Evolutionary conservation across 352 stramenopile species (phyloP).

Genomic region (Blastocystis hominis): DNA sequence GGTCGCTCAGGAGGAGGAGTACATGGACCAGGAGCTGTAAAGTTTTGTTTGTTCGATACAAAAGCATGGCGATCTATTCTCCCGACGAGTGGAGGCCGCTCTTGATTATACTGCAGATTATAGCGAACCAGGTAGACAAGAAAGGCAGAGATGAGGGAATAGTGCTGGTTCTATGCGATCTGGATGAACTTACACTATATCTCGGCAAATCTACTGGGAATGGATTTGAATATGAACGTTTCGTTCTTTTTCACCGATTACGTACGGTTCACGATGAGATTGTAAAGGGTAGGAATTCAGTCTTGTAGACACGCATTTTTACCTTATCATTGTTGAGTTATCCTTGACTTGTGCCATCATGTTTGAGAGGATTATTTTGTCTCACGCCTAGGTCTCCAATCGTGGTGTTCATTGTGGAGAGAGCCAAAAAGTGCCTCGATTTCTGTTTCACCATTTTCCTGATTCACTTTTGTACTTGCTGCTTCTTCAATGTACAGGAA

Average conservation of each 20-base stretch:
- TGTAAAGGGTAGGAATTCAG: slow-evolving; percentile 26
- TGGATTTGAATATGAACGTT: background rate
- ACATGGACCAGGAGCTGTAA: slow-evolving; percentile 51
- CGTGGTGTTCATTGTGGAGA: slow-evolving; percentile 19
- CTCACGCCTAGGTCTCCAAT: slow-evolving; percentile 4
- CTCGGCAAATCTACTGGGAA: background rate
- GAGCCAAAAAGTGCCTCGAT: slow-evolving; percentile 52
- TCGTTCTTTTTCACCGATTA: slow-evolving; percentile 54
- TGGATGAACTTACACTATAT: slow-evolving; percentile 34
- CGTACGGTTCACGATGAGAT: background rate
- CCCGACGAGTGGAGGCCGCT: slow-evolving; percentile 39
- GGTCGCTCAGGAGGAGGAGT: slow-evolving; percentile 88
- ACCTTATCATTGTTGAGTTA: slow-evolving; percentile 42
- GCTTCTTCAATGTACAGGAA: background rate
- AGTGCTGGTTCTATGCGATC: slow-evolving; percentile 57
- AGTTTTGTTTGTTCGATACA: background rate
- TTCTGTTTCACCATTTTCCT: slow-evolving; percentile 48
- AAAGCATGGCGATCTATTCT: slow-evolving; percentile 35
- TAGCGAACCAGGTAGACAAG: slow-evolving; percentile 22
- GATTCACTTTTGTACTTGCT: slow-evolving; percentile 3
- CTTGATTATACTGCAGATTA: slow-evolving; percentile 49
- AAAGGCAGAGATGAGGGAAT: background rate
- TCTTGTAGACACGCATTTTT: slow-evolving; percentile 37
- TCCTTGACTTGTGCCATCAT: slow-evolving; percentile 30
- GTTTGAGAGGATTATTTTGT: background rate